A percentile compares a stretch with the other conserved stretches of the same genome.
These are phyloP conservation scores for Globisporangium acanthophoron DNA, from an alignment of 352 stramenopile genomes.

Conservation along the genomic window DNA sequence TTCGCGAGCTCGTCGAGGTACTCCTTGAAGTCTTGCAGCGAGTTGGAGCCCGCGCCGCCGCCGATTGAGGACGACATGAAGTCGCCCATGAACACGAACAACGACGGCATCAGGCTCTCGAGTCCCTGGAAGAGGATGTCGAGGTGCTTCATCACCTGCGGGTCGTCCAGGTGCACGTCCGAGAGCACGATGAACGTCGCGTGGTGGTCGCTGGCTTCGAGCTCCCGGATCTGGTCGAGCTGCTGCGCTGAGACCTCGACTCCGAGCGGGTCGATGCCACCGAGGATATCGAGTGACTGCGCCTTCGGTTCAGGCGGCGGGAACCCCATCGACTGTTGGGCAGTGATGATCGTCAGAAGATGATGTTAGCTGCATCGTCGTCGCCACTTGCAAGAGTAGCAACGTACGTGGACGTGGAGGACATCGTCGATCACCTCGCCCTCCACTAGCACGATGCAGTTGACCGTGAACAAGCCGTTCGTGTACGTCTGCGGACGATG, in stretches of 20 bases:
- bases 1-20: constrained; percentile 88
- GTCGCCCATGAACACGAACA: constrained; percentile 95
- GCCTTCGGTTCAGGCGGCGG: constrained; percentile 84
- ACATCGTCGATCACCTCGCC: constrained; percentile 92
- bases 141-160: constrained; percentile 86
- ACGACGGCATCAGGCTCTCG: constrained; percentile 56
- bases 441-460: constrained; percentile 91
- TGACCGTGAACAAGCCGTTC: constrained; percentile 88
- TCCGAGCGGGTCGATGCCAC: constrained; percentile 74
- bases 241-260: constrained; percentile 79
- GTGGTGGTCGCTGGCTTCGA: constrained; percentile 81
- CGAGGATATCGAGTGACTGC: constrained; percentile 68
- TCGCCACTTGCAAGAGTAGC: not conserved
- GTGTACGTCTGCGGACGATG: constrained; percentile 47
- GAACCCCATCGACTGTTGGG: constrained; percentile 78
- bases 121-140: constrained; percentile 88
- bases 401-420: constrained; percentile 78
- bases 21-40: constrained; percentile 78
- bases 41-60: constrained; percentile 55
- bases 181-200: constrained; percentile 92
- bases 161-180: constrained; percentile 92
- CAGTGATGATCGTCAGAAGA: not conserved
- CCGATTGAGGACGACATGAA: constrained; percentile 85
- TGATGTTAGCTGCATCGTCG: not conserved
- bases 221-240: constrained; percentile 64